These are phyloP conservation scores for Quercus wislizeni DNA, from an alignment of 306 rosid species.

Conservation along the genomic window DNA sequence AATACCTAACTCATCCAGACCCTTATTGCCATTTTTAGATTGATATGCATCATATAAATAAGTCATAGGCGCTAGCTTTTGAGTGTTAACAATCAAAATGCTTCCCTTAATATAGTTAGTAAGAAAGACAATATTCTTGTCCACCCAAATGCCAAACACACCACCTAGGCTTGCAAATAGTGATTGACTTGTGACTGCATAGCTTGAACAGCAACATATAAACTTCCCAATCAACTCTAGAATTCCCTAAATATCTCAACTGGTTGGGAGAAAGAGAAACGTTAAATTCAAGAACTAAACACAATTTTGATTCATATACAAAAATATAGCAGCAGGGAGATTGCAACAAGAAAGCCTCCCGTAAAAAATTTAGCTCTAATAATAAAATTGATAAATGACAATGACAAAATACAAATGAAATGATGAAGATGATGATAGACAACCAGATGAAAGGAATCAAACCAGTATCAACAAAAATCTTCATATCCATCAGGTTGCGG, in stretches of 20 bases:
- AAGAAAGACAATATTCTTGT: neutral
- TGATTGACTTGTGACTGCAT: neutral
- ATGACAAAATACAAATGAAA: neutral
- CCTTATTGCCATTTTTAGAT: neutral
- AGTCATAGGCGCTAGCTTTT: neutral
- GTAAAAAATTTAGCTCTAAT: neutral
- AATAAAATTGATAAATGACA: neutral
- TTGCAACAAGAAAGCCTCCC: neutral
- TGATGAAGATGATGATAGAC: neutral
- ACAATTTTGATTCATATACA: neutral
- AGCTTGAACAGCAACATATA: neutral
- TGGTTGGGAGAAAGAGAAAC: neutral
- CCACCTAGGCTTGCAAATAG: neutral
- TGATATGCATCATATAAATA: neutral
- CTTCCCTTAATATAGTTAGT: neutral
- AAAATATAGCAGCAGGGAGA: neutral
- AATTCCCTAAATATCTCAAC: neutral
- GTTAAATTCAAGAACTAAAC: neutral
- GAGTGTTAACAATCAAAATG: neutral
- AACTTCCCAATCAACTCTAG: neutral
- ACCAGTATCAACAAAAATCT: constrained; percentile 99
- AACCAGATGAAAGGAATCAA: constrained; percentile 15
- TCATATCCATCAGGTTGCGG: constrained; percentile 92
- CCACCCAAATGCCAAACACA: neutral
- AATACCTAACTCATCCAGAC: no score